A percentile compares a stretch with the other conserved stretches of the same genome.
These are phyloP conservation scores for Fusarium sp. DNA, from an alignment of 2,329 filamentous ascomycete species.

Conservation along the genomic window DNA sequence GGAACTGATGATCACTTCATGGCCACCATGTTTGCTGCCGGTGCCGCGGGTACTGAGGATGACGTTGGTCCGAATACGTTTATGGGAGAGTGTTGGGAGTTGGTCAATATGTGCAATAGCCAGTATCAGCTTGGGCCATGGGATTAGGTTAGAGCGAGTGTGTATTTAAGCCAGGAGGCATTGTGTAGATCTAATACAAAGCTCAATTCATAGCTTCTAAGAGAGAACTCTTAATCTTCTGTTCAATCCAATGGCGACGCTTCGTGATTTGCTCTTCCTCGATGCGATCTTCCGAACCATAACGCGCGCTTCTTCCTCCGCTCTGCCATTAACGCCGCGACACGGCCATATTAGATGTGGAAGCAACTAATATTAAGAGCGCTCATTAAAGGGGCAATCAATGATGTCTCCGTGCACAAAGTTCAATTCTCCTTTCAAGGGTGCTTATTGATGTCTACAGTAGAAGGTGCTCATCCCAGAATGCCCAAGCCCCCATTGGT, in stretches of 20 bases:
- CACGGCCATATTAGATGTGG: too few species aligned
- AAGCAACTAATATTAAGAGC: too few species aligned
- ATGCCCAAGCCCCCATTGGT: neutral
- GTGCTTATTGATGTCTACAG: neutral
- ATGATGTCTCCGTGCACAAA: too few species aligned
- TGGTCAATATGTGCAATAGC: slow-evolving; percentile 73
- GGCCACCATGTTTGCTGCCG: slow-evolving; percentile 72
- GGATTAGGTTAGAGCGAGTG: neutral
- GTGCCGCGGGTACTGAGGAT: slow-evolving; percentile 61
- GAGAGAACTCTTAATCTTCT: too few species aligned
- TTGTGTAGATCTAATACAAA: neutral
- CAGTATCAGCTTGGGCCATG: slow-evolving; percentile 54
- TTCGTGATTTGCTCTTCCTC: too few species aligned
- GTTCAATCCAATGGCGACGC: too few species aligned
- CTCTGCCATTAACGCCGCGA: too few species aligned
- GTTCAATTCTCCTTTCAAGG: too few species aligned
- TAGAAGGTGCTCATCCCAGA: neutral
- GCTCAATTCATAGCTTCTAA: too few species aligned
- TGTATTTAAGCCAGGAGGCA: neutral
- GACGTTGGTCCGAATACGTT: slow-evolving; percentile 52
- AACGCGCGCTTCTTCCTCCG: too few species aligned
- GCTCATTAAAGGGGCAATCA: too few species aligned
- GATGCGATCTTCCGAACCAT: too few species aligned
- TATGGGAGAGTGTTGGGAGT: slow-evolving; percentile 69
- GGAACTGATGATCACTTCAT: slow-evolving; percentile 79